Evolutionary conservation across 2,329 filamentous ascomycete species (phyloP).

Genomic region (Colletotrichum magnum): DNA sequence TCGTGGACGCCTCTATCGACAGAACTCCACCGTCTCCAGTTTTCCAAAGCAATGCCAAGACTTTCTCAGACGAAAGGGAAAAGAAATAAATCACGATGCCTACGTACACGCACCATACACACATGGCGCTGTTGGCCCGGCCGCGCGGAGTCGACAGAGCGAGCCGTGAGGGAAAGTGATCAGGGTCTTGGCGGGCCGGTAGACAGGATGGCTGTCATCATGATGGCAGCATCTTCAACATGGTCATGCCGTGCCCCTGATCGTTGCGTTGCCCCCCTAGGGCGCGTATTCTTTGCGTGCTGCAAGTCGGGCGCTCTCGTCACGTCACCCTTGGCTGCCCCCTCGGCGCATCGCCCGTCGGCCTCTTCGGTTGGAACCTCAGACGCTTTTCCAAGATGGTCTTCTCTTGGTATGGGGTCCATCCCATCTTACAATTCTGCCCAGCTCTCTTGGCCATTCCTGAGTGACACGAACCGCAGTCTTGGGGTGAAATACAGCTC

Average conservation of each 20-base stretch:
- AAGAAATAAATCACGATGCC: constrained; percentile 11
- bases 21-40: constrained; percentile 25
- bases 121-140: neutral
- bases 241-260: neutral
- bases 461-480: constrained; percentile 1
- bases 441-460: constrained; percentile 10
- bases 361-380: constrained; percentile 2
- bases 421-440: constrained; percentile 2
- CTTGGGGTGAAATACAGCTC: constrained; percentile 6
- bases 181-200: constrained; percentile 16
- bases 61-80: constrained; percentile 24
- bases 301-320: neutral
- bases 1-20: constrained; percentile 9
- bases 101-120: no score
- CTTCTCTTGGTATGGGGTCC: neutral
- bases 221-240: neutral
- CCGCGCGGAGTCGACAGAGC: neutral
- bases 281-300: neutral
- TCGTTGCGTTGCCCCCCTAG: neutral
- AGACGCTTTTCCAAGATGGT: neutral
- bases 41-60: constrained; percentile 38
- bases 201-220: no score
- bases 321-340: constrained; percentile 3
- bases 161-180: constrained; percentile 12
- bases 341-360: neutral